phyloP scores from a whole-genome alignment of 306 rosid species.

The Cicer arietinum region DNA sequence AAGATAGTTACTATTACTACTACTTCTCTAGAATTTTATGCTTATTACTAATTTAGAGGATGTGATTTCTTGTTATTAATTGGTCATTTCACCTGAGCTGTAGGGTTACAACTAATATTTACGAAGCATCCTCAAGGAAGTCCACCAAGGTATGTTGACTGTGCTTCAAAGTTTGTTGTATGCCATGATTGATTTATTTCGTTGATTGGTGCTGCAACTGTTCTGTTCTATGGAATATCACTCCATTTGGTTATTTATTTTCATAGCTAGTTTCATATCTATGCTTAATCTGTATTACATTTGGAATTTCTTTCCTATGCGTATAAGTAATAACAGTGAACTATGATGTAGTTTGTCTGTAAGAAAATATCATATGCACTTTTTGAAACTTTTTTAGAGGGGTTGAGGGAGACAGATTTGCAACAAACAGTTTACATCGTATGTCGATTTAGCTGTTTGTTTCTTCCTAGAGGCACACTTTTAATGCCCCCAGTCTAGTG shows the following conservation, averaged over 20 bases:
- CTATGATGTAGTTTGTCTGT: background rate
- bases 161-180: slow-evolving; percentile 6
- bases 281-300: slow-evolving; percentile 11
- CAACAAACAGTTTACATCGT: slow-evolving; percentile 5
- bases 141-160: slow-evolving; percentile 60
- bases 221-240: slow-evolving; percentile 38
- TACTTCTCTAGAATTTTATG: slow-evolving; percentile 6
- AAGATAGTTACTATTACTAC: background rate
- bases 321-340: background rate
- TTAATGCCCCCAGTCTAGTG: slow-evolving; percentile 1
- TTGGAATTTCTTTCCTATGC: slow-evolving; percentile 25
- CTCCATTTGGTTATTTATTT: slow-evolving; percentile 9
- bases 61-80: slow-evolving; percentile 41
- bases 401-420: background rate
- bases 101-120: slow-evolving; percentile 63
- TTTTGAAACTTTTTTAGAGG: background rate
- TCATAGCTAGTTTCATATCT: slow-evolving; percentile 6
- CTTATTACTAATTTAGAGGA: background rate
- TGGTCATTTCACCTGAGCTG: slow-evolving; percentile 44
- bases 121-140: slow-evolving; percentile 54
- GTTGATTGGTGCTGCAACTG: slow-evolving; percentile 16
- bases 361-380: background rate
- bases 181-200: slow-evolving; percentile 5
- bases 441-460: background rate
- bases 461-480: background rate